Percentiles rank a stretch among this genome's conserved stretches.
Evolutionary conservation across 129 eudicot genomes (phyloP).

Genomic region (Flaveria ramosissima): DNA sequence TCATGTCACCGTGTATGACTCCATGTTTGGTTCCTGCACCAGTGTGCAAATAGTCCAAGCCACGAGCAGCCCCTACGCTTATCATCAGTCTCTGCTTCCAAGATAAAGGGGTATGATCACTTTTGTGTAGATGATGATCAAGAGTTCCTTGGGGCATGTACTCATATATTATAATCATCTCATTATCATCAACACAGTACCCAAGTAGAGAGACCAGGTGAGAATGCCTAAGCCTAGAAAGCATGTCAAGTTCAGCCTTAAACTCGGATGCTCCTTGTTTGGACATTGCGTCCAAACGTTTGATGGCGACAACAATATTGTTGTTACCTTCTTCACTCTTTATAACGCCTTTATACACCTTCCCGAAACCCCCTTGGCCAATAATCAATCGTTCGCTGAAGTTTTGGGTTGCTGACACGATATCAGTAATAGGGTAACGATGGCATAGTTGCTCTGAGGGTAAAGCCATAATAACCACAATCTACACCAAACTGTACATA

Average conservation of each 20-base stretch:
- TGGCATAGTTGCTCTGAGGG: too few relatives aligned
- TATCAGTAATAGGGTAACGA: too few relatives aligned
- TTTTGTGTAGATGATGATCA: neutral
- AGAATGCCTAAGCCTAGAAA: conserved; percentile 12
- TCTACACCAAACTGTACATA: too few relatives aligned
- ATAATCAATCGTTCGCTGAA: too few relatives aligned
- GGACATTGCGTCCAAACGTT: conserved; percentile 18
- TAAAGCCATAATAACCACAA: too few relatives aligned
- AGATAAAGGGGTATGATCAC: conserved; percentile 1
- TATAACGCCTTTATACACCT: too few relatives aligned
- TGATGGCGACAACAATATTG: neutral
- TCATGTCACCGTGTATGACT: conserved; percentile 29
- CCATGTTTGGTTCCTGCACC: conserved; percentile 1
- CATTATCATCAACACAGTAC: neutral
- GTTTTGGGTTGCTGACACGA: too few relatives aligned
- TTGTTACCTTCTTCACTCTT: too few relatives aligned
- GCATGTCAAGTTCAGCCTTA: conserved; percentile 19
- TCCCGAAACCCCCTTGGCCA: too few relatives aligned
- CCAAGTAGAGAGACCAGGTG: conserved; percentile 19
- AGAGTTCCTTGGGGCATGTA: conserved; percentile 23
- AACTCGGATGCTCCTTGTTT: conserved; percentile 18
- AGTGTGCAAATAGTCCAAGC: conserved; percentile 21
- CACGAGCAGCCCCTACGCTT: conserved; percentile 24
- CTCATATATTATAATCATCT: conserved; percentile 16
- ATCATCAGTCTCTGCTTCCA: conserved; percentile 28